Evolutionary conservation across 495 filamentous ascomycete genomes (phyloP).

Genomic region (Opeltia flavorubescens): DNA sequence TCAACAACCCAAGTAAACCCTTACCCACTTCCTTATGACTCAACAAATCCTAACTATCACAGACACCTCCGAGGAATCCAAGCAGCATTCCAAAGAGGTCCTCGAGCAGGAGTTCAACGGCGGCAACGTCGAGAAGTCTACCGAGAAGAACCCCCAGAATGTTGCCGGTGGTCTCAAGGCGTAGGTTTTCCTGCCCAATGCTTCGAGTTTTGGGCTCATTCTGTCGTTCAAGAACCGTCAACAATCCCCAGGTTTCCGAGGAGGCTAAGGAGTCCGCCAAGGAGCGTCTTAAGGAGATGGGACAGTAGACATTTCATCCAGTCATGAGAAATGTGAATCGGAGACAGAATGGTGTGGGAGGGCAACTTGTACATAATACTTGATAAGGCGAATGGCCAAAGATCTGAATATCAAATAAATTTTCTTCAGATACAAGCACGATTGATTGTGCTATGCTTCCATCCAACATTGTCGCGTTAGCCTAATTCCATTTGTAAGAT

Average conservation of each 20-base stretch:
- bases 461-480: no score
- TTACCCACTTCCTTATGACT: not conserved
- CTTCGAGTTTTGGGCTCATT: not conserved
- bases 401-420: no score
- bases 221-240: slow-evolving; percentile 14
- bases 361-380: no score
- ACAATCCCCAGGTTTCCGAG: slow-evolving; percentile 32
- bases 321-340: no score
- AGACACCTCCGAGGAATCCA: slow-evolving; percentile 31
- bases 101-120: slow-evolving; percentile 28
- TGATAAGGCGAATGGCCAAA: no score
- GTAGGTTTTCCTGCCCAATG: slow-evolving; percentile 14
- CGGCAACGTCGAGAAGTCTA: slow-evolving; percentile 13
- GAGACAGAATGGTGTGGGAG: no score
- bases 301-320: no score
- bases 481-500: no score
- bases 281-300: slow-evolving; percentile 18
- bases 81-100: slow-evolving; percentile 28
- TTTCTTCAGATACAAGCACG: no score
- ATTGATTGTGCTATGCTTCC: no score
- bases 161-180: slow-evolving; percentile 32
- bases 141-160: slow-evolving; percentile 28
- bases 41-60: not conserved
- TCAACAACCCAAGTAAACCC: slow-evolving; percentile 31
- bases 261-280: slow-evolving; percentile 32